These are phyloP conservation scores for Hyaloscypha finlandica DNA, from an alignment of 495 filamentous ascomycete species.

Conservation along the genomic window DNA sequence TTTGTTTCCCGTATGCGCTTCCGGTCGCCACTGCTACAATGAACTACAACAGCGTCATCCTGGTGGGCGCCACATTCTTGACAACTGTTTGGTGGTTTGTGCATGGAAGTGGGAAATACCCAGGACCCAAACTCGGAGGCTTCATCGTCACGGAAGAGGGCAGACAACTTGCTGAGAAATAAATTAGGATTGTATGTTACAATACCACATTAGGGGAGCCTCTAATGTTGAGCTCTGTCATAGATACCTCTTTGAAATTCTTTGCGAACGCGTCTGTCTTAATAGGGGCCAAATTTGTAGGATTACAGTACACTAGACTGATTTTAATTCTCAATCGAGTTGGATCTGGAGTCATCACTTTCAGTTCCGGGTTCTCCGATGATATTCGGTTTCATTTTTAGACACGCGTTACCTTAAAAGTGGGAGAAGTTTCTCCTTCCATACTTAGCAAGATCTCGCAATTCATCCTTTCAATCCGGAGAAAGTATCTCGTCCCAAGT, in stretches of 20 bases:
- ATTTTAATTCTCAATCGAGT: not conserved
- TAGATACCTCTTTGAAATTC: not conserved
- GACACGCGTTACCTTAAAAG: too few species aligned
- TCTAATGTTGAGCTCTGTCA: not conserved
- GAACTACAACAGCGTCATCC: constrained; percentile 71
- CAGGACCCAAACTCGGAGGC: constrained; percentile 53
- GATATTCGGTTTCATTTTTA: not conserved
- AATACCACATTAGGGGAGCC: not conserved
- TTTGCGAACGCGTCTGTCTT: not conserved
- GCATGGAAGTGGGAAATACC: constrained; percentile 55
- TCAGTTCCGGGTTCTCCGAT: not conserved
- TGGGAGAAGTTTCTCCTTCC: too few species aligned
- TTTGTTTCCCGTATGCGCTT: constrained; percentile 68
- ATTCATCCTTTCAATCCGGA: too few species aligned
- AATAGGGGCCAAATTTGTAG: not conserved
- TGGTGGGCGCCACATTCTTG: constrained; percentile 54
- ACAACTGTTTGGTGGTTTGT: constrained; percentile 67
- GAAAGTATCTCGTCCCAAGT: too few species aligned
- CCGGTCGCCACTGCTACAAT: constrained; percentile 61
- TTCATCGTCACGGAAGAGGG: constrained; percentile 10
- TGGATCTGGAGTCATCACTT: not conserved
- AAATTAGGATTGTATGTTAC: not conserved
- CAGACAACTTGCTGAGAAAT: constrained; percentile 7
- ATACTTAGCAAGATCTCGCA: too few species aligned
- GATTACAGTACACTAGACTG: not conserved